Base-by-base conservation (phyloP, 192 early-diverging fungal species). In the Coemansia sp. region DNA sequence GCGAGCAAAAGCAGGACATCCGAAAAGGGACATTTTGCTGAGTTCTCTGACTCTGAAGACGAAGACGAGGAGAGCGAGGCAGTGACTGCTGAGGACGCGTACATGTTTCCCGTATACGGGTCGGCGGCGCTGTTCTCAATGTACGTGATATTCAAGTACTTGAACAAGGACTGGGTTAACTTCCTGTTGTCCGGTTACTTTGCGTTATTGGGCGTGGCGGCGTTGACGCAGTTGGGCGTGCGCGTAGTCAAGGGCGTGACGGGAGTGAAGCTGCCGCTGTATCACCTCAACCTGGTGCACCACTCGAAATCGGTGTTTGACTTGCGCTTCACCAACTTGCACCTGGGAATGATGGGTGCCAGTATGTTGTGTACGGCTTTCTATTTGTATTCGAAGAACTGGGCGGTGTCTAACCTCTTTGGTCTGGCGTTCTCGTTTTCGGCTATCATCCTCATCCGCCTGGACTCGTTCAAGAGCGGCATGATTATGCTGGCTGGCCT, bases 381-480 rank as follows among this genome's bases (percentile, higher is more conserved):
- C 60, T 98, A 98, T 80, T 80, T 88, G 30, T 77, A 84, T 24
- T 88, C 92, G 55, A 98, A 97, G 85, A 91, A 96, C 84, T 99
- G 97, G 53, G 53, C 53, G 29, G 24, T 56, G 53, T 56, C 53
- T 0, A 99, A 99, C 64, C 32, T 95, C 35, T 90, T 94, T 58
- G 97, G 94, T 3, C 81, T 95, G 61, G 88, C 93, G 52, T 94
- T 97, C 69, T 89, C 96, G 20, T 78, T 92, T 24, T 91, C 92
- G 52, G 91, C 93, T 18, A 89, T 98, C 63, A 86, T 89, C 61
- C 83, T 99, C 30, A 83, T 99, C 44, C 89, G 93, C 2, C 82
- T 99, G 29, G 95, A 97, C 75, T 96, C 95, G 7, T 97, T 98
- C 87, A 92, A 90, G 75, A 98, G 94, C 1, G 97, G 95, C n/a